phyloP scores from a whole-genome alignment of 805 yeast species.

The Wickerhamiella azymoides region DNA sequence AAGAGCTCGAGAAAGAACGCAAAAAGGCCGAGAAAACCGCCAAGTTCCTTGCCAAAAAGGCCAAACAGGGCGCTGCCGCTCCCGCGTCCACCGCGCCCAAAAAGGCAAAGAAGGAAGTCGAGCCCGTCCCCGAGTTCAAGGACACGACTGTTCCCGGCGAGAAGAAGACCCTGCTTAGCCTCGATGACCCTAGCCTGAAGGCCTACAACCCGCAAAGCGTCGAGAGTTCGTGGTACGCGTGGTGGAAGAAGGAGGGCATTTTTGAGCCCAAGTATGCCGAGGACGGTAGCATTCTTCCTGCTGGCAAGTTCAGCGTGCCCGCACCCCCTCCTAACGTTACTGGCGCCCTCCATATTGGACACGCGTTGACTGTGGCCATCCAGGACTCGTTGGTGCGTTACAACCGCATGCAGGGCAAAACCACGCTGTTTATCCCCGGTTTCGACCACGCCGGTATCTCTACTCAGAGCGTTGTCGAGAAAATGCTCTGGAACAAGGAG shows the following conservation, averaged over 20 bases:
- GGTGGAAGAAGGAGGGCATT: constrained; percentile 88
- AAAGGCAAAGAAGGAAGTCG: constrained; percentile 54
- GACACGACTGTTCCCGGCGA: constrained; percentile 82
- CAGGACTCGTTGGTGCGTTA: constrained; percentile 89
- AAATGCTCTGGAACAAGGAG: constrained; percentile 79
- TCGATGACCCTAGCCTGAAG: constrained; percentile 86
- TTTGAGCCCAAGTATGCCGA: constrained; percentile 74
- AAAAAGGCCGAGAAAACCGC: constrained; percentile 80
- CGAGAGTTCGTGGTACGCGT: constrained; percentile 92
- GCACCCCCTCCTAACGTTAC: constrained; percentile 99
- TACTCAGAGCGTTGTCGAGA: constrained; percentile 96
- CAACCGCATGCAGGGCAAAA: constrained; percentile 94
- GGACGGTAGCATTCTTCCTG: constrained; percentile 64
- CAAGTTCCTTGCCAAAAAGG: constrained; percentile 71
- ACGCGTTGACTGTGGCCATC: constrained; percentile 87
- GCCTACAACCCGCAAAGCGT: constrained; percentile 87
- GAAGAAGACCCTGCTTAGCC: constrained; percentile 71
- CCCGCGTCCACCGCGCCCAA: constrained; percentile 27
- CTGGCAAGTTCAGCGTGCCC: constrained; percentile 79
- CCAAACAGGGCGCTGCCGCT: constrained; percentile 29
- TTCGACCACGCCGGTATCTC: constrained; percentile 99
- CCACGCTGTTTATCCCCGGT: constrained; percentile 86
- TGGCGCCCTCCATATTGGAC: constrained; percentile 97
- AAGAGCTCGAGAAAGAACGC: constrained; percentile 74
- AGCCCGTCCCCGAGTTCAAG: constrained; percentile 68